Conservation (phyloP, 1,284 basidiomycete species). For the Trametes hirsuta region DNA sequence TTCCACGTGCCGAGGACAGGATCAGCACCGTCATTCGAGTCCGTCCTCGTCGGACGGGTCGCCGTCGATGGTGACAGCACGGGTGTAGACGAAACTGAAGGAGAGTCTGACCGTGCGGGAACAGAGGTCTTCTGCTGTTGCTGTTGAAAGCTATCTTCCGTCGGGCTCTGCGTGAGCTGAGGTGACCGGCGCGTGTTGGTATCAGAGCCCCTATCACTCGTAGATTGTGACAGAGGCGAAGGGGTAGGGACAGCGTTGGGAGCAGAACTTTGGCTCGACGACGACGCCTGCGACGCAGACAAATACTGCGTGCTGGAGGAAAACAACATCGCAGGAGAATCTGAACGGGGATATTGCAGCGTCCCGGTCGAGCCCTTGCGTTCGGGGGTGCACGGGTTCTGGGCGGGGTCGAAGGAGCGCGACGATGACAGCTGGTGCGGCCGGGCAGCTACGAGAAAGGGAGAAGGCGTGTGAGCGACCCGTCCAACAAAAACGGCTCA, state of each 20-base stretch:
- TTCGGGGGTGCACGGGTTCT: slow-evolving; percentile 19
- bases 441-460: slow-evolving; percentile 10
- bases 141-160: slow-evolving; percentile 15
- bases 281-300: slow-evolving; percentile 24
- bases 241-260: slow-evolving; percentile 14
- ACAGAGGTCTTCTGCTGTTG: slow-evolving; percentile 3
- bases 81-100: slow-evolving; percentile 10
- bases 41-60: slow-evolving; percentile 3
- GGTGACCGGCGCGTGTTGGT: slow-evolving; percentile 16
- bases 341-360: slow-evolving; percentile 9
- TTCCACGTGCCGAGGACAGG: slow-evolving; percentile 27
- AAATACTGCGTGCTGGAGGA: slow-evolving; percentile 10
- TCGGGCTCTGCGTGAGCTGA: slow-evolving; percentile 16
- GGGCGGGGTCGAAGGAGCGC: slow-evolving; percentile 22
- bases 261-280: slow-evolving; percentile 17
- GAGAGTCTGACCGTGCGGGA: slow-evolving; percentile 20
- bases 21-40: slow-evolving; percentile 19
- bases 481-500: neutral
- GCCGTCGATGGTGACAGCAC: slow-evolving; percentile 19
- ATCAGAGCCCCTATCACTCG: slow-evolving; percentile 3
- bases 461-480: neutral
- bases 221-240: slow-evolving; percentile 19
- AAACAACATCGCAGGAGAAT: slow-evolving; percentile 13
- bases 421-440: slow-evolving; percentile 17
- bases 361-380: slow-evolving; percentile 20